These are phyloP conservation scores for Bombardia bombarda DNA, from an alignment of 495 filamentous ascomycete genomes.

Conservation along the genomic window DNA sequence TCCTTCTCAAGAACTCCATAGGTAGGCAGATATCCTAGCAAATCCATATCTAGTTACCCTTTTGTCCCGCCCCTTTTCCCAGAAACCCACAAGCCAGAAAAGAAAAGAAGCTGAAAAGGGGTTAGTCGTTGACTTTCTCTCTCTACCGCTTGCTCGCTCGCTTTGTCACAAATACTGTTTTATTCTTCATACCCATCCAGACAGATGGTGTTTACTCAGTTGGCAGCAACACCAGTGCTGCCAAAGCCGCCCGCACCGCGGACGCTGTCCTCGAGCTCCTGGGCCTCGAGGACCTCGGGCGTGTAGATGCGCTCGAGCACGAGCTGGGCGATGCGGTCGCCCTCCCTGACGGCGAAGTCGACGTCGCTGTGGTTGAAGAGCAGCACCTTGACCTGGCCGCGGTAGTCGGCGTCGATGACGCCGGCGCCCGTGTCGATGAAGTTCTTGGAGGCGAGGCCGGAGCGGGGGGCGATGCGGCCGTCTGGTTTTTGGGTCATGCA, in stretches of 20 bases:
- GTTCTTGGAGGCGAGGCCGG: constrained; percentile 84
- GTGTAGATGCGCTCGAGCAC: constrained; percentile 90
- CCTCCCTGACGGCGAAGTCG: constrained; percentile 75
- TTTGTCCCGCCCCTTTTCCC: too few relatives aligned
- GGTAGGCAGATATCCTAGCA: too few relatives aligned
- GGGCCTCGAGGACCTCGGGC: constrained; percentile 79
- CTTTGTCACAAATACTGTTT: too few relatives aligned
- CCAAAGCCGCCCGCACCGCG: constrained; percentile 89
- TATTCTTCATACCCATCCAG: too few relatives aligned
- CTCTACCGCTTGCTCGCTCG: too few relatives aligned
- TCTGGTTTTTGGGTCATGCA: constrained; percentile 40
- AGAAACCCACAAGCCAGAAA: too few relatives aligned
- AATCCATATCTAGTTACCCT: too few relatives aligned
- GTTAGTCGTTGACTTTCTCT: too few relatives aligned
- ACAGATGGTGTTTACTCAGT: constrained; percentile 21
- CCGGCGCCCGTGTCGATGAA: constrained; percentile 93
- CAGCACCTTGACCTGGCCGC: constrained; percentile 86
- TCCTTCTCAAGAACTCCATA: too few relatives aligned
- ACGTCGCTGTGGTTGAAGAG: constrained; percentile 83
- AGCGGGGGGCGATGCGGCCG: constrained; percentile 85
- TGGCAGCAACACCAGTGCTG: constrained; percentile 74
- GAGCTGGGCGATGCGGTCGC: constrained; percentile 88
- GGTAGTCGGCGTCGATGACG: constrained; percentile 96
- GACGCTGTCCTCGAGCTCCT: constrained; percentile 82
- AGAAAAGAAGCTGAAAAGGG: too few relatives aligned